Evolutionary conservation across 345 rosid genomes (phyloP).

Genomic region (Microthlaspi erraticum): DNA sequence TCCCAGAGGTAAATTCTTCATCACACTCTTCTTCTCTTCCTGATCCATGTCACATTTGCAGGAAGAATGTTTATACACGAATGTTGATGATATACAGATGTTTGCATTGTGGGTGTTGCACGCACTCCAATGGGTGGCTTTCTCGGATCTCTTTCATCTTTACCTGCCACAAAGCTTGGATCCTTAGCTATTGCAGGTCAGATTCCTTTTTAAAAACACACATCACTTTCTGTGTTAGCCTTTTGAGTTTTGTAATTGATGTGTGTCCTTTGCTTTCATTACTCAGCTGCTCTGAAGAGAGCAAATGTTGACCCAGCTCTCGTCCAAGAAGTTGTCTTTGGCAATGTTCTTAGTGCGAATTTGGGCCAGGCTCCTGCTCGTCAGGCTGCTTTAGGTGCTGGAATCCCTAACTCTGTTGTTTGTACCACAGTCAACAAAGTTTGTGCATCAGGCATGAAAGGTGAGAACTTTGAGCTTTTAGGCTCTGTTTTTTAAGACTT

Average conservation of each 20-base stretch:
- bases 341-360: conserved; percentile 96
- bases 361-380: conserved; percentile 99
- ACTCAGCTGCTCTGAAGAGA: conserved; percentile 84
- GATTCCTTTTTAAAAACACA: background rate
- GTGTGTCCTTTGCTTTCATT: conserved; percentile 23
- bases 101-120: conserved; percentile 96
- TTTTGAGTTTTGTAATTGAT: conserved; percentile 10
- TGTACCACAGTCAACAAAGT: conserved; percentile 97
- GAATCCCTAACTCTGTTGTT: conserved; percentile 82
- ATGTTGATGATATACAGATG: conserved; percentile 57
- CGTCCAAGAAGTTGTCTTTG: conserved; percentile 91
- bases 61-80: conserved; percentile 2
- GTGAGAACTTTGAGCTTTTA: conserved; percentile 42
- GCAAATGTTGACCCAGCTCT: conserved; percentile 86
- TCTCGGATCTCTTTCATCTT: conserved; percentile 81
- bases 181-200: conserved; percentile 82
- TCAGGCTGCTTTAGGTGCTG: conserved; percentile 97
- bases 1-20: conserved; percentile 66
- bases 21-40: conserved; percentile 25
- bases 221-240: conserved; percentile 2
- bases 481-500: conserved; percentile 10
- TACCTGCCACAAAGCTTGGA: conserved; percentile 95
- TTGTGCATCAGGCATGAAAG: conserved; percentile 99
- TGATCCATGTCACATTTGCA: background rate
- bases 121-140: conserved; percentile 98